These are phyloP conservation scores for Soucietia sequanensis DNA, from an alignment of 805 yeast species.

Conservation along the genomic window DNA sequence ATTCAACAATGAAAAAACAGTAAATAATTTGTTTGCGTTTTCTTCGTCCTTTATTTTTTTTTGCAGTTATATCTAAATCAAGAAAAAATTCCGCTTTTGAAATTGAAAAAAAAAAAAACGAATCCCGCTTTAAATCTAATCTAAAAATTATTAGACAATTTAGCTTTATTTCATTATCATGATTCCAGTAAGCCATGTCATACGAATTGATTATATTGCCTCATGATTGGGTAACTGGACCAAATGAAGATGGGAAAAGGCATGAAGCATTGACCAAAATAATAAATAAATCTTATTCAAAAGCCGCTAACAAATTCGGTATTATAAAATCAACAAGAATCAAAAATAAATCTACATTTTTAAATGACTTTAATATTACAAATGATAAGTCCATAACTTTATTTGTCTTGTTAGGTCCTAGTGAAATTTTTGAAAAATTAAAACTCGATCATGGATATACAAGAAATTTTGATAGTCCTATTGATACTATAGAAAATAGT, in stretches of 20 bases:
- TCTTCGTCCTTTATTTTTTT: too few relatives aligned
- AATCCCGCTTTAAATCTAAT: too few relatives aligned
- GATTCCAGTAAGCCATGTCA: slow-evolving; percentile 17
- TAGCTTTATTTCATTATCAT: too few relatives aligned
- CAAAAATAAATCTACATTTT: slow-evolving; percentile 17
- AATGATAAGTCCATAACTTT: slow-evolving; percentile 14
- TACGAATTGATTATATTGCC: slow-evolving; percentile 22
- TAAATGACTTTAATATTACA: slow-evolving; percentile 25
- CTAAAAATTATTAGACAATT: too few relatives aligned
- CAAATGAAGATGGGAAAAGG: slow-evolving; percentile 2
- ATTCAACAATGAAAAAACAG: too few relatives aligned
- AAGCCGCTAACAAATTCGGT: slow-evolving; percentile 43
- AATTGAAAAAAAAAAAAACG: too few relatives aligned
- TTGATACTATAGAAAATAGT: slow-evolving; percentile 18
- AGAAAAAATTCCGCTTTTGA: too few relatives aligned
- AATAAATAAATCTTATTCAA: slow-evolving; percentile 53
- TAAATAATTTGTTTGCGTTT: too few relatives aligned
- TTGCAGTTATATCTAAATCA: too few relatives aligned
- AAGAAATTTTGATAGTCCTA: slow-evolving; percentile 21
- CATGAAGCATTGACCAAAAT: slow-evolving; percentile 19
- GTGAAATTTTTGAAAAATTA: slow-evolving; percentile 20
- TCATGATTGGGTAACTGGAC: slow-evolving; percentile 19
- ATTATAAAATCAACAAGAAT: slow-evolving; percentile 44
- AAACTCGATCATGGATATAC: slow-evolving; percentile 15
- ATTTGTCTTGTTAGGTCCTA: slow-evolving; percentile 27